Base-by-base conservation (phyloP, 2,329 filamentous ascomycete genomes). In the Fusarium brachygibbosum region DNA sequence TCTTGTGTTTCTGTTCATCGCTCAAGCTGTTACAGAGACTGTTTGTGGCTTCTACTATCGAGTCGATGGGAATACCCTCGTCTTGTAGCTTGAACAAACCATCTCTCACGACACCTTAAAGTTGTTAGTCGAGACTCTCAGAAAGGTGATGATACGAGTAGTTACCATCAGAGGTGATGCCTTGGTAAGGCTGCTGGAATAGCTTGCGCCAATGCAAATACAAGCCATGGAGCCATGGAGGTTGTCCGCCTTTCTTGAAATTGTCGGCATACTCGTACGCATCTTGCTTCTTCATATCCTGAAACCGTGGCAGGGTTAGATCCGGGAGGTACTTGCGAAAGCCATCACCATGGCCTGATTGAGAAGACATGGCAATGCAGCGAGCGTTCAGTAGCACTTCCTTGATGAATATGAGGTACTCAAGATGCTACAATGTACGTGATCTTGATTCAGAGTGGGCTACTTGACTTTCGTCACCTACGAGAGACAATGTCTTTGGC, bases 151-250 rank as follows among this genome's bases (percentile, higher is more conserved):
- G 17, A 7, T 1, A 7, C 5, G 3, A 12, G 13, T 23, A 68
- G 79, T 29, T 79, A 84, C 91, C 91, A 68, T 93, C 89, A 13
- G 79, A 88, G 0, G 91, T 93, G 21, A 94, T 82, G 25, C 91
- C 91, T 73, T 86, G 88, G 76, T 88, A 93, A 0, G 91, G 91
- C 78, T 93, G 90, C 57, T 87, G 80, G 28, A 89, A 79, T 11
- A 90, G 76, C 34, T 84, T 80, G 49, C 81, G 76, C 88, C 88
- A 90, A 74, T 89, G 86, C 65, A 82, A 75, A 59, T 87, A 90
- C 23, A 91, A 77, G 0, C 81, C 86, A 70, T 90, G 84, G 17
- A 93, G 79, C 90, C 90, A 93, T 1, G 91, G 90, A 0, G 91
- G 90, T 14, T 82, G 80, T 1, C 85, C 85, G 21, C 82, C 77